phyloP scores from a whole-genome alignment of 805 yeast species.

The Starmerella floris region DNA sequence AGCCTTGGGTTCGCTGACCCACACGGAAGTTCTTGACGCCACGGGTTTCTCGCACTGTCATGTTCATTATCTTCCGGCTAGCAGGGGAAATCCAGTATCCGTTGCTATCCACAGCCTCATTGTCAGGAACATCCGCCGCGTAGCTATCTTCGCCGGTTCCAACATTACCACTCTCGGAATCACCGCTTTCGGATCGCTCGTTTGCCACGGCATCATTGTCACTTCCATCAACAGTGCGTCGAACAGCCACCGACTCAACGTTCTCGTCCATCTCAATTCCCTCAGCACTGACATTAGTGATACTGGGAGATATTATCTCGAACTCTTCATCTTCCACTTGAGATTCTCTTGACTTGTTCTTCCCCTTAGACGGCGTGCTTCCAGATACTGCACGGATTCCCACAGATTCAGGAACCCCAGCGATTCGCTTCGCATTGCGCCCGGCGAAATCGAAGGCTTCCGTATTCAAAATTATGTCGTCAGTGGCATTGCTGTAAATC shows the following conservation, averaged over 20 bases:
- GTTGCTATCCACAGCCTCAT: constrained; percentile 42
- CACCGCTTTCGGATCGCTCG: background rate
- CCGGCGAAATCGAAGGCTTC: constrained; percentile 41
- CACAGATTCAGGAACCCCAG: background rate
- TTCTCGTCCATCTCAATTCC: background rate
- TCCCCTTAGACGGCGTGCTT: constrained; percentile 6
- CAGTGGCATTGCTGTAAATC: constrained; percentile 39
- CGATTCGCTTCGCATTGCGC: background rate
- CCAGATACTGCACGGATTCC: background rate
- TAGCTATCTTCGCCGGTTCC: background rate
- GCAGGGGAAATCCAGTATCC: constrained; percentile 87
- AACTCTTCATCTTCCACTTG: background rate
- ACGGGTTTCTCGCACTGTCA: constrained; percentile 52
- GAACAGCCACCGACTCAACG: background rate
- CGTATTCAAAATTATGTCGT: constrained; percentile 55
- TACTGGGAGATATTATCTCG: constrained; percentile 1
- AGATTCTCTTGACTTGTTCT: background rate
- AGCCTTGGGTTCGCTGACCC: constrained; percentile 70
- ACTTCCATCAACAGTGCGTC: background rate
- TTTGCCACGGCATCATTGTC: background rate
- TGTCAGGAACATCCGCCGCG: constrained; percentile 24
- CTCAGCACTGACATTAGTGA: background rate
- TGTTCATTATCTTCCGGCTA: constrained; percentile 43
- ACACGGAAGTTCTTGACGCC: constrained; percentile 51
- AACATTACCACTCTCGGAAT: background rate